Conservation (phyloP, 2,329 filamentous ascomycete species). For the Diaporthe longicolla region DNA sequence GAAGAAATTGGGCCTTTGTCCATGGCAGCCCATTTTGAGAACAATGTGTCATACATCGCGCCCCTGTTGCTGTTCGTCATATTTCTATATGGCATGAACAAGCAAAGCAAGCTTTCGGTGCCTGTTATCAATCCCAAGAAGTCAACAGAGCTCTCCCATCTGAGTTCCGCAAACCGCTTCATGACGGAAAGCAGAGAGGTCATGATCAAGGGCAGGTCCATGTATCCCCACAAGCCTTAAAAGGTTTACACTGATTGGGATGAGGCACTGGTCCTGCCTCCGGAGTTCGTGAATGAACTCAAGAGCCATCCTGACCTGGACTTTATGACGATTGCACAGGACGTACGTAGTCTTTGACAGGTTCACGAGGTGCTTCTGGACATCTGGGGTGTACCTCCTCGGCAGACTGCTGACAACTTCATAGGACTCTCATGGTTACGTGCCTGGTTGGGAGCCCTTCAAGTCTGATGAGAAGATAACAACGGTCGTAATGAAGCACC, state of each 20-base stretch:
- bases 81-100: not conserved
- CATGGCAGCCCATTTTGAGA: not conserved
- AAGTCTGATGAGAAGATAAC: not conserved
- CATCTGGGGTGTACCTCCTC: not conserved
- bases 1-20: slow-evolving; percentile 13
- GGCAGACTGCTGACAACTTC: not conserved
- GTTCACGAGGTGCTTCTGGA: not conserved
- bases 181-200: slow-evolving; percentile 8
- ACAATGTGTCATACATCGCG: slow-evolving; percentile 1
- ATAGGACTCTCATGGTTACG: slow-evolving; percentile 26
- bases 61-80: not conserved
- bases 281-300: slow-evolving; percentile 10
- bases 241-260: slow-evolving; percentile 23
- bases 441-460: slow-evolving; percentile 37
- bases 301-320: slow-evolving; percentile 21
- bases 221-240: slow-evolving; percentile 18
- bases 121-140: slow-evolving; percentile 2
- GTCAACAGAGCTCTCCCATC: not conserved
- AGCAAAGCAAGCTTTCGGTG: not conserved
- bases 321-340: not conserved
- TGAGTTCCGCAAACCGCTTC: slow-evolving; percentile 12
- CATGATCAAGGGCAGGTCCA: slow-evolving; percentile 5
- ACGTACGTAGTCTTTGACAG: not conserved
- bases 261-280: slow-evolving; percentile 16
- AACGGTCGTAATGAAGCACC: slow-evolving; percentile 1